phyloP scores from a whole-genome alignment of 2,329 filamentous ascomycete species.

The Diplodia seriata region DNA sequence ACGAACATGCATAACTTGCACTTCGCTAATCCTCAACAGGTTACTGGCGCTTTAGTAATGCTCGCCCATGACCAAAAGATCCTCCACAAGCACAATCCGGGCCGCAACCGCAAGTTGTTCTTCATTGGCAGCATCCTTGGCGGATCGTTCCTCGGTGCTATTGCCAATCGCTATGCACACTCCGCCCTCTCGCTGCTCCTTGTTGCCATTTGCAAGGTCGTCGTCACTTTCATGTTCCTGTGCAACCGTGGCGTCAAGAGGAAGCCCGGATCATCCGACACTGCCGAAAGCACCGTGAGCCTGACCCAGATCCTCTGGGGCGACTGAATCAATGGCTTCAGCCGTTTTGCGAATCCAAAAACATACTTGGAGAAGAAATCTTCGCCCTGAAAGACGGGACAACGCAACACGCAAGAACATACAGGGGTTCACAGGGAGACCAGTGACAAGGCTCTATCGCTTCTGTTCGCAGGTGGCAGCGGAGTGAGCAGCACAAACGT shows the following conservation, averaged over 20 bases:
- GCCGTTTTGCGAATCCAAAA: not conserved
- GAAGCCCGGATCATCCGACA: conserved; percentile 29
- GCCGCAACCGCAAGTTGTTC: conserved; percentile 37
- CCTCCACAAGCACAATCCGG: conserved; percentile 36
- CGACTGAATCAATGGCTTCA: conserved; percentile 10
- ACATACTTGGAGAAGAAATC: not conserved
- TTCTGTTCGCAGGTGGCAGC: not conserved
- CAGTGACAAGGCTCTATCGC: not conserved
- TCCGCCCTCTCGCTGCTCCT: conserved; percentile 37
- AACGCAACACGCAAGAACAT: not conserved
- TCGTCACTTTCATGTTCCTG: conserved; percentile 37
- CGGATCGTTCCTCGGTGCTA: conserved; percentile 40
- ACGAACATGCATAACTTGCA: too few species aligned
- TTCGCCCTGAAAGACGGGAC: not conserved
- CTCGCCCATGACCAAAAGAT: conserved; percentile 38
- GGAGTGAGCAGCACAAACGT: not conserved
- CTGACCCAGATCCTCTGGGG: conserved; percentile 26
- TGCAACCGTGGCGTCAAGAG: conserved; percentile 39
- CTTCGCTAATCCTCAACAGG: not conserved
- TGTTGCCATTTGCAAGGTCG: conserved; percentile 36
- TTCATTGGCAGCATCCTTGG: conserved; percentile 37
- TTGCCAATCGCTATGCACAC: conserved; percentile 33
- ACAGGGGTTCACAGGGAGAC: not conserved
- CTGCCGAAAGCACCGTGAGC: conserved; percentile 20
- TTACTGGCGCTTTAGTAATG: conserved; percentile 41